A percentile compares a stretch with the other conserved stretches of the same genome.
phyloP scores from a whole-genome alignment of 352 stramenopile species.

The Lagenidium giganteum region DNA sequence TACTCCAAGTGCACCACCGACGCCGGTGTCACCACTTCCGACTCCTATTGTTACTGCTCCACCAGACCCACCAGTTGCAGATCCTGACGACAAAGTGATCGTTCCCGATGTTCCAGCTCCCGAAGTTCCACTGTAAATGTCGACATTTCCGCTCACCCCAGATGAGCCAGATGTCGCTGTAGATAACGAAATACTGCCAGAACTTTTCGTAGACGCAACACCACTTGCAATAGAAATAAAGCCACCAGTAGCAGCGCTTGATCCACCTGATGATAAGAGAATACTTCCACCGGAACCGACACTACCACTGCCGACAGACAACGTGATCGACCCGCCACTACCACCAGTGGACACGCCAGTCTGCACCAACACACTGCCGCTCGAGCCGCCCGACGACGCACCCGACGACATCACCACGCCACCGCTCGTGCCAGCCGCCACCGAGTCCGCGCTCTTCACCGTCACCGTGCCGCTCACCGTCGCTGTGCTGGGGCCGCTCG shows the following conservation, averaged over 20 bases:
- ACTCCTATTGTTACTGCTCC: no score
- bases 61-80: no score
- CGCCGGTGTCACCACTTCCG: background rate
- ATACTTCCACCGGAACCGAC: constrained; percentile 25
- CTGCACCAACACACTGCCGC: constrained; percentile 15
- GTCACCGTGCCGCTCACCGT: constrained; percentile 18
- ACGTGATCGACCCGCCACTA: constrained; percentile 16
- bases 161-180: no score
- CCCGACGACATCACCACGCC: constrained; percentile 19
- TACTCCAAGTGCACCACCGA: constrained; percentile 4
- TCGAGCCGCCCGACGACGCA: constrained; percentile 11
- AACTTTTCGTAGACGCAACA: background rate
- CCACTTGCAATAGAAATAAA: constrained; percentile 1
- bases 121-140: no score
- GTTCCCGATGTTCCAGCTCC: no score
- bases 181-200: background rate
- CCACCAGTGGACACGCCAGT: constrained; percentile 17
- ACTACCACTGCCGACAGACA: constrained; percentile 23
- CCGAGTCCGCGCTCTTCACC: constrained; percentile 16
- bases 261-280: constrained; percentile 13
- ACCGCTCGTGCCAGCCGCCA: constrained; percentile 15
- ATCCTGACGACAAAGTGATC: no score
- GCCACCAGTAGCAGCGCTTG: background rate
- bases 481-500: background rate
- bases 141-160: no score